Base-by-base conservation (phyloP, 805 yeast species). In the Pichia kluyveri region DNA sequence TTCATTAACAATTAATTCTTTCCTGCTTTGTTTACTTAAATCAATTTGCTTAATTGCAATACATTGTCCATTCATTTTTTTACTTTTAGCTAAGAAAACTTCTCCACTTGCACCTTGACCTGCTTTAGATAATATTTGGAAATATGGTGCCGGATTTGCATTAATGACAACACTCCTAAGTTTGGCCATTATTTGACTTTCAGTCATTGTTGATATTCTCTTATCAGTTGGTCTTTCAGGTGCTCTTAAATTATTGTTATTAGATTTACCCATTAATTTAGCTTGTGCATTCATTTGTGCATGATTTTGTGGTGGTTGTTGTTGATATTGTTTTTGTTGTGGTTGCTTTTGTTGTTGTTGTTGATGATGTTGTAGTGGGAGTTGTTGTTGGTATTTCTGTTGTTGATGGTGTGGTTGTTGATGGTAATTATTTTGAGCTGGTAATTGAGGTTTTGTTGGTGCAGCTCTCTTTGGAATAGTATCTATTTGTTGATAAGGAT, bases 21-120 rank as follows among this genome's bases (percentile, higher is more conserved):
- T 93, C 58, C 96, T 75, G 38, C 96, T 96, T 69, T 93, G 99
- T 39, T 80, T 82, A 46, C 84, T 80, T 46, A 93, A 69, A 58
- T 93, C 95, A 86, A 93, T 93, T 68, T 93, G 97, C 66, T 93
- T 93, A 52, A 93, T 88, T 9, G 99, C 99, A 42, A 93, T 96
- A 58, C 83, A 83, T 48, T 73, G 70, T 42, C 80, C 79, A 17
- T 57, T 54, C 53, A 62, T 45, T 47, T 72, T 72, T 43, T 78
- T 66, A 42, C 83, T 75, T 59, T 79, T 82, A 0, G 96, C 96
- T 43, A 89, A 71, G 61, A 85, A 93, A 18, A 93, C 99, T 4
- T 95, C 88, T 18, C 99, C 99, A 53, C 90, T 80, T 0, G 99
- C 99, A 59, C 99, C 99, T 69, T 93, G 98, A 17, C 99, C 99